Percentiles rank a stretch among this genome's conserved stretches.
These are phyloP conservation scores for Aureobasidium sp. DNA, from an alignment of 2,329 filamentous ascomycete genomes.

Conservation along the genomic window DNA sequence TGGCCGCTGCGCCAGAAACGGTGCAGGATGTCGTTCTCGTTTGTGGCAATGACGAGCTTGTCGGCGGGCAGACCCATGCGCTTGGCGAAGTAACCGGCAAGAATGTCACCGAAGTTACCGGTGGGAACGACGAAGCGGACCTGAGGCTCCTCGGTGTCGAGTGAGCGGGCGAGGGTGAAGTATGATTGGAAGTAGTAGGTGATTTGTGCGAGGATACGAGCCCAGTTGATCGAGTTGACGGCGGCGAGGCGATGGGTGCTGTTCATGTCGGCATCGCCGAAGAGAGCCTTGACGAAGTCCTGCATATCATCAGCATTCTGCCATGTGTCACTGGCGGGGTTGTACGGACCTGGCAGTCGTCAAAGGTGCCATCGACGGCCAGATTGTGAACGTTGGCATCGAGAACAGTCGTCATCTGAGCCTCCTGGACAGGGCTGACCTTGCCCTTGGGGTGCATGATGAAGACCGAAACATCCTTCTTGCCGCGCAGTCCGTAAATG, in stretches of 20 bases:
- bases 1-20: constrained; percentile 85
- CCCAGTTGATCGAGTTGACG: constrained; percentile 96
- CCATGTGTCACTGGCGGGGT: too few relatives aligned
- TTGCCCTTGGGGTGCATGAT: constrained; percentile 89
- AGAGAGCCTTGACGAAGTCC: constrained; percentile 90
- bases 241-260: constrained; percentile 73
- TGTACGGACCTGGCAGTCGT: constrained; percentile 73
- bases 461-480: constrained; percentile 94
- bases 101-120: constrained; percentile 93
- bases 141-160: constrained; percentile 39
- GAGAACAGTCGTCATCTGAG: constrained; percentile 91
- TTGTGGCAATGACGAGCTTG: constrained; percentile 86
- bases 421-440: constrained; percentile 85
- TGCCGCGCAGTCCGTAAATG: constrained; percentile 88
- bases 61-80: constrained; percentile 81
- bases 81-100: constrained; percentile 86
- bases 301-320: constrained; percentile 23
- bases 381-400: constrained; percentile 91
- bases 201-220: constrained; percentile 89
- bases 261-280: constrained; percentile 79
- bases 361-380: constrained; percentile 81
- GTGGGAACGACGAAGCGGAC: constrained; percentile 85
- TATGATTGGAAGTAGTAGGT: constrained; percentile 96
- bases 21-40: constrained; percentile 95
- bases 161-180: constrained; percentile 65